A percentile compares a stretch with the other conserved stretches of the same genome.
Conservation (phyloP, 352 stramenopile species). For the Phytopythium litorale region DNA sequence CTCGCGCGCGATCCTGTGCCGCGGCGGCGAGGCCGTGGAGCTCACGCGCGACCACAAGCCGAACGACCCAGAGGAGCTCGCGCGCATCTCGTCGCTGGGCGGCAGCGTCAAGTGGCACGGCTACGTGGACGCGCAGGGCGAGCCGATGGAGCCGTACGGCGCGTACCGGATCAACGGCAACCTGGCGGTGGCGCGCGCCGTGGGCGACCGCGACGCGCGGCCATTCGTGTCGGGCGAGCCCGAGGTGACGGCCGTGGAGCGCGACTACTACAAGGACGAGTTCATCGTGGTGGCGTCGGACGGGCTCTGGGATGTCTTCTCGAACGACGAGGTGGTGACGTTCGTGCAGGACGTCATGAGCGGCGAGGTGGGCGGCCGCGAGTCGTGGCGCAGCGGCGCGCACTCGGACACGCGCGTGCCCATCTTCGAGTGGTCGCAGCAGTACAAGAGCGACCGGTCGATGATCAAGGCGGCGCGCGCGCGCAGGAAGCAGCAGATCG, state of each 20-base stretch:
- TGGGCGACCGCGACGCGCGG: slow-evolving; percentile 87
- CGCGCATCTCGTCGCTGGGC: slow-evolving; percentile 73
- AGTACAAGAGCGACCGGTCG: slow-evolving; percentile 86
- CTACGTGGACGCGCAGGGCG: slow-evolving; percentile 74
- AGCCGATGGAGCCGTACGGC: slow-evolving; percentile 87
- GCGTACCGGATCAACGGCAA: slow-evolving; percentile 93
- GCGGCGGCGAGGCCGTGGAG: slow-evolving; percentile 60
- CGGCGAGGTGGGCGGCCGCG: slow-evolving; percentile 71
- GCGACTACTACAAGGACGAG: slow-evolving; percentile 79
- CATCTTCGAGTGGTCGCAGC: slow-evolving; percentile 89
- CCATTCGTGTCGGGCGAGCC: slow-evolving; percentile 82
- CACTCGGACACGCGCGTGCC: slow-evolving; percentile 81
- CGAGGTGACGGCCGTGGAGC: slow-evolving; percentile 75
- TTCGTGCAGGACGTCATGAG: slow-evolving; percentile 90
- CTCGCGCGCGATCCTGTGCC: slow-evolving; percentile 91
- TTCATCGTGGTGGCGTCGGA: slow-evolving; percentile 94
- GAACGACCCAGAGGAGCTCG: slow-evolving; percentile 73
- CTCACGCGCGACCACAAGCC: slow-evolving; percentile 90
- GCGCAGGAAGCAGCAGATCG: slow-evolving; percentile 88
- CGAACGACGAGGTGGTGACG: slow-evolving; percentile 86
- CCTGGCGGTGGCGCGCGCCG: slow-evolving; percentile 86
- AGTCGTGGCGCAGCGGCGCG: slow-evolving; percentile 74
- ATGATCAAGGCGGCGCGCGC: slow-evolving; percentile 89
- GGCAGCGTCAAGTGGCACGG: slow-evolving; percentile 90
- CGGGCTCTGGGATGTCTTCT: slow-evolving; percentile 94